Percentiles rank a stretch among this genome's conserved stretches.
Conservation (phyloP, 768 basidiomycete genomes). For the Collybiopsis confluens region DNA sequence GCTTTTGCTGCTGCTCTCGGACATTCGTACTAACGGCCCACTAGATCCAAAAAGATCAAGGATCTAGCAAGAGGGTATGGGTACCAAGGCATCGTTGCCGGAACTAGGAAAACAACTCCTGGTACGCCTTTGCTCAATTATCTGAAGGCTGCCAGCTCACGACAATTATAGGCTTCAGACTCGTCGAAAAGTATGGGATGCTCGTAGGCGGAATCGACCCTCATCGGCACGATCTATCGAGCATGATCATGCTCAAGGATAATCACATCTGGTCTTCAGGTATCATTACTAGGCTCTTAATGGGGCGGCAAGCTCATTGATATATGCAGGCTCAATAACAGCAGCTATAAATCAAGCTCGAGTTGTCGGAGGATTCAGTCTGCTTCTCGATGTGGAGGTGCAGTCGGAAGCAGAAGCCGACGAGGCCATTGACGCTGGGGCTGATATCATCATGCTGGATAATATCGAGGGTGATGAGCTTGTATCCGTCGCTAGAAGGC, state of each 20-base stretch:
- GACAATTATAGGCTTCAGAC: constrained; percentile 67
- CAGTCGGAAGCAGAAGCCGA: constrained; percentile 85
- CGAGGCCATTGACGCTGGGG: constrained; percentile 96
- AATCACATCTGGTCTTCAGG: constrained; percentile 99
- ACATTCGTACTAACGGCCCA: not conserved
- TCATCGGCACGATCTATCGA: constrained; percentile 94
- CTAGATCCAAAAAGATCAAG: constrained; percentile 82
- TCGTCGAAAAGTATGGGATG: constrained; percentile 99
- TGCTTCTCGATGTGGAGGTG: constrained; percentile 93
- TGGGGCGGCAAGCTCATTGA: constrained; percentile 6
- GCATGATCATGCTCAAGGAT: constrained; percentile 99
- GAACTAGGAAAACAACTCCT: constrained; percentile 96
- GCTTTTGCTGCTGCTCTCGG: not conserved
- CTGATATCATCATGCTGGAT: constrained; percentile 93
- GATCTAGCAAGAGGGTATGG: constrained; percentile 75
- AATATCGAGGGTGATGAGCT: constrained; percentile 83
- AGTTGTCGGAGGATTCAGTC: constrained; percentile 84
- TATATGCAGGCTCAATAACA: constrained; percentile 75
- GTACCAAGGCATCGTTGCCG: constrained; percentile 86
- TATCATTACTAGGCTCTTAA: no score
- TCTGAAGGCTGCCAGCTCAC: not conserved
- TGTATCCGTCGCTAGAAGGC: constrained; percentile 54
- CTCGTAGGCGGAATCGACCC: constrained; percentile 94
- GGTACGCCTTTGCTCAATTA: constrained; percentile 31
- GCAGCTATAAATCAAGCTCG: constrained; percentile 83